Evolutionary conservation across 2,329 filamentous ascomycete species (phyloP).

Genomic region (Phaeosphaeriaceae sp.): DNA sequence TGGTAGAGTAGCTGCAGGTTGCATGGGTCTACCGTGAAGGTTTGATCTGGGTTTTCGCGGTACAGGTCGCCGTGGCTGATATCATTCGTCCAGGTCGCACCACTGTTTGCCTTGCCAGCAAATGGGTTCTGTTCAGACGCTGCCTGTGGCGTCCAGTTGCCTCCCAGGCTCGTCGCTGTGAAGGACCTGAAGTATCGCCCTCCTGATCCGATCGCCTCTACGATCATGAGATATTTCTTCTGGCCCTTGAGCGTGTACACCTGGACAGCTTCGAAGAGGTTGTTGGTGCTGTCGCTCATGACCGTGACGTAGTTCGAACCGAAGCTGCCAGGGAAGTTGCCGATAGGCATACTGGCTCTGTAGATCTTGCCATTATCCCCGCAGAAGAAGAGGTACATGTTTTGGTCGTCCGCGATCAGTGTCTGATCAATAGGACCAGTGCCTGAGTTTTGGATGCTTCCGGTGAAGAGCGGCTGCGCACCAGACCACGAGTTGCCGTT

Average conservation of each 20-base stretch:
- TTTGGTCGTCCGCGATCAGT: slow-evolving; percentile 66
- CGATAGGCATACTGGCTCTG: slow-evolving; percentile 68
- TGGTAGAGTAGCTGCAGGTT: slow-evolving; percentile 72
- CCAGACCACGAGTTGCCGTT: slow-evolving; percentile 66
- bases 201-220: slow-evolving; percentile 65
- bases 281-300: slow-evolving; percentile 62
- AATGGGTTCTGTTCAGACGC: slow-evolving; percentile 66
- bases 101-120: slow-evolving; percentile 72
- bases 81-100: slow-evolving; percentile 71
- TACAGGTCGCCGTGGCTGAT: slow-evolving; percentile 72
- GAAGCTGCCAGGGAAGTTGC: slow-evolving; percentile 68
- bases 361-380: slow-evolving; percentile 75
- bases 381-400: slow-evolving; percentile 74
- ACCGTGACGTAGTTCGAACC: slow-evolving; percentile 60
- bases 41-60: slow-evolving; percentile 66
- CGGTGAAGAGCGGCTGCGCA: slow-evolving; percentile 64
- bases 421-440: slow-evolving; percentile 70
- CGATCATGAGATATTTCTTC: slow-evolving; percentile 71
- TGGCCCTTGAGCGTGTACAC: slow-evolving; percentile 69
- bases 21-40: slow-evolving; percentile 69
- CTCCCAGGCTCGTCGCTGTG: slow-evolving; percentile 65
- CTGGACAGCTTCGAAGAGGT: slow-evolving; percentile 72
- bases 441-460: slow-evolving; percentile 59
- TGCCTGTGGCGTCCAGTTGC: slow-evolving; percentile 67
- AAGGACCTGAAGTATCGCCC: slow-evolving; percentile 74